phyloP scores from a whole-genome alignment of 2,329 filamentous ascomycete genomes.

The Cladosporium colombiae region DNA sequence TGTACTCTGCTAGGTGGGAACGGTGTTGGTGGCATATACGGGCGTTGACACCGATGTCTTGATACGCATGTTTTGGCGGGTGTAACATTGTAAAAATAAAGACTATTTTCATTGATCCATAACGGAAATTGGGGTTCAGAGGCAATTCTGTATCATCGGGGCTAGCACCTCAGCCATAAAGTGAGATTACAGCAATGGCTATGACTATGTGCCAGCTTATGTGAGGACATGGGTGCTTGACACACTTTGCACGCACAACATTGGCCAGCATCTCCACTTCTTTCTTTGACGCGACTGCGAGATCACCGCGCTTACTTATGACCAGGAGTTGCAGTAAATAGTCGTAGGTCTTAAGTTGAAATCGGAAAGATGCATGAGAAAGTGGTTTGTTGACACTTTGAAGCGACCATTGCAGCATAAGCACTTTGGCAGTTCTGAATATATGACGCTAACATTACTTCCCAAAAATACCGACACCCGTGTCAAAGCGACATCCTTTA shows the following conservation, averaged over 20 bases:
- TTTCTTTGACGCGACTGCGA: background rate
- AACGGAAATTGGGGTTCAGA: background rate
- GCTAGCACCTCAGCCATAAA: background rate
- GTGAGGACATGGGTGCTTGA: background rate
- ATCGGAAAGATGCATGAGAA: background rate
- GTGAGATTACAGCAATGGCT: background rate
- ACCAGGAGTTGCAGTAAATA: background rate
- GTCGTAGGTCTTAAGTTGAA: background rate
- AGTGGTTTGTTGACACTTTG: background rate
- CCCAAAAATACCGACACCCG: background rate
- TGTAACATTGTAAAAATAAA: constrained; percentile 21
- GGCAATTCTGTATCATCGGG: background rate
- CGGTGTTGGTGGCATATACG: constrained; percentile 16
- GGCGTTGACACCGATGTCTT: constrained; percentile 20
- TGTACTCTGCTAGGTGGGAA: background rate
- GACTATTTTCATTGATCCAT: constrained; percentile 12
- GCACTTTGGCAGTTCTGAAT: background rate
- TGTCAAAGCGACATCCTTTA: background rate
- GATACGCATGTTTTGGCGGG: constrained; percentile 15
- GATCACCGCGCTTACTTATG: background rate
- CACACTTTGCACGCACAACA: background rate
- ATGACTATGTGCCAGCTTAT: background rate
- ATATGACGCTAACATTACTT: background rate
- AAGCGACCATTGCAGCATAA: background rate
- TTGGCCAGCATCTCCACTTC: background rate